These are phyloP conservation scores for Barnettozyma botsteinii DNA, from an alignment of 805 yeast species.

Conservation along the genomic window DNA sequence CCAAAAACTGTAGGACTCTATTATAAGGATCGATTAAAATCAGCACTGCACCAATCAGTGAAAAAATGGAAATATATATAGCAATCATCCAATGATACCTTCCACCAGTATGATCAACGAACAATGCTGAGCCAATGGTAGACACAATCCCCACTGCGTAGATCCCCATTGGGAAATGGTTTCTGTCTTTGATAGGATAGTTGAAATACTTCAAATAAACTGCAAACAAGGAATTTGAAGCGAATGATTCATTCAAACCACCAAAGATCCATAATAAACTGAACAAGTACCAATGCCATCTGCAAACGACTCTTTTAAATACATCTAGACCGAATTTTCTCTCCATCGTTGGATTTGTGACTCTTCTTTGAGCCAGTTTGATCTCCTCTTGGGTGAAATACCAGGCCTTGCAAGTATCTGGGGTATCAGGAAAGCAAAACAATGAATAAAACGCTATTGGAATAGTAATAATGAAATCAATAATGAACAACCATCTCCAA, in stretches of 20 bases:
- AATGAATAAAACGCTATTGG: slow-evolving; percentile 55
- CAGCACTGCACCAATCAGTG: slow-evolving; percentile 44
- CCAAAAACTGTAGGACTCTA: slow-evolving; percentile 39
- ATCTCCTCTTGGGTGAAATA: slow-evolving; percentile 38
- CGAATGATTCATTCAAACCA: slow-evolving; percentile 43
- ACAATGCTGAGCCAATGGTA: slow-evolving; percentile 38
- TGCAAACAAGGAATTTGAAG: slow-evolving; percentile 41
- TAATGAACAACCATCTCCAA: slow-evolving; percentile 66
- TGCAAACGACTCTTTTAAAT: slow-evolving; percentile 39
- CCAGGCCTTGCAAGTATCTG: slow-evolving; percentile 38
- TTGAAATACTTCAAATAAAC: slow-evolving; percentile 38
- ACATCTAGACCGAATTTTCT: slow-evolving; percentile 32
- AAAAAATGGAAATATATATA: slow-evolving; percentile 34
- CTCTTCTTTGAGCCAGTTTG: slow-evolving; percentile 37
- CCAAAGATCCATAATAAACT: slow-evolving; percentile 47
- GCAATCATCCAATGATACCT: slow-evolving; percentile 50
- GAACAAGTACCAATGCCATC: slow-evolving; percentile 56
- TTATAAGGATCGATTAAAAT: slow-evolving; percentile 36
- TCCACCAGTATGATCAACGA: slow-evolving; percentile 37
- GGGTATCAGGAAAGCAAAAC: slow-evolving; percentile 54
- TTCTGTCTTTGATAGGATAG: slow-evolving; percentile 40
- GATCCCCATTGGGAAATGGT: slow-evolving; percentile 51
- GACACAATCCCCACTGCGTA: slow-evolving; percentile 46
- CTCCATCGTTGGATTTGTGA: slow-evolving; percentile 33
- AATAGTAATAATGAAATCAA: slow-evolving; percentile 52